Percentiles rank a stretch among this genome's conserved stretches.
These are phyloP conservation scores for Pharus latifolius DNA, from an alignment of 176 grass and related monocot species.

Conservation along the genomic window DNA sequence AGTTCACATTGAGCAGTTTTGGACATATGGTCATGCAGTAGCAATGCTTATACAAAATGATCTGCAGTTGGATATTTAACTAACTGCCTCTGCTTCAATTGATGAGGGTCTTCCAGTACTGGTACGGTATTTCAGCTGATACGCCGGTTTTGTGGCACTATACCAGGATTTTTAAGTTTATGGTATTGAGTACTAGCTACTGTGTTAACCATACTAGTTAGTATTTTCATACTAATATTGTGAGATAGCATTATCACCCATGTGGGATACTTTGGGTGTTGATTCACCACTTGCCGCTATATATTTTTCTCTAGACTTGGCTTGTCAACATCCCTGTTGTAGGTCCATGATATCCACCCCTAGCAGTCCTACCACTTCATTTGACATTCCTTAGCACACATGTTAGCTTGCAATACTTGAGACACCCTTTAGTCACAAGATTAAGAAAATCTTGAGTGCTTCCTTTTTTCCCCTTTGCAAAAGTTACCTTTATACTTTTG, in stretches of 20 bases:
- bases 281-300: conserved; percentile 4
- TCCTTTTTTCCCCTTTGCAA: background rate
- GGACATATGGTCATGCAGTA: background rate
- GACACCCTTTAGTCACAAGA: background rate
- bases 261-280: background rate
- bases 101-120: no score
- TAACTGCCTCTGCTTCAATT: no score
- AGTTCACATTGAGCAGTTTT: background rate
- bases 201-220: background rate
- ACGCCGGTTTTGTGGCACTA: background rate
- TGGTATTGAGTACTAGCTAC: conserved; percentile 2
- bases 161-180: background rate
- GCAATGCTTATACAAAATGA: no score
- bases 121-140: no score
- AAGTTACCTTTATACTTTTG: background rate
- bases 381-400: background rate
- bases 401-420: background rate
- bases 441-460: conserved; percentile 9
- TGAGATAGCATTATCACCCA: background rate
- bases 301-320: background rate
- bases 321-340: background rate
- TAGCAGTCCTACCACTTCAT: background rate
- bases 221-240: background rate
- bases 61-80: no score
- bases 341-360: background rate